Conservation (phyloP, 345 rosid genomes). For the Nasturtium officinale region DNA sequence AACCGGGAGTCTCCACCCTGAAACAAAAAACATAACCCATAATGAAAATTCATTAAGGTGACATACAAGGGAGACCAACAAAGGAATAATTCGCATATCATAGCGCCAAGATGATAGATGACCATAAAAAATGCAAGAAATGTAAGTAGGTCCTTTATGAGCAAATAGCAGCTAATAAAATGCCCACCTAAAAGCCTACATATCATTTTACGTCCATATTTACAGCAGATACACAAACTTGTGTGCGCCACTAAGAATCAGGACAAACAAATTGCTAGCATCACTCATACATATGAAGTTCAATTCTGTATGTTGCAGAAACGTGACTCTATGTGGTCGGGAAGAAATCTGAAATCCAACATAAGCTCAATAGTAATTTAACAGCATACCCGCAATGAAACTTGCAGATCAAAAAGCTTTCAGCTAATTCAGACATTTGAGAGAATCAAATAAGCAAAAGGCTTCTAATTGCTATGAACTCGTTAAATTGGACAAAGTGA, state of each 20-base stretch:
- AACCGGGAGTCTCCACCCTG: conserved; percentile 54
- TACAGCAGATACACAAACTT: conserved; percentile 45
- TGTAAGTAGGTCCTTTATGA: conserved; percentile 43
- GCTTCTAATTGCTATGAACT: not conserved
- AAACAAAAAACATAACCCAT: conserved; percentile 14
- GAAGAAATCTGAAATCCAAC: not conserved
- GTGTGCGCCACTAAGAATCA: conserved; percentile 47
- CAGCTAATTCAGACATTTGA: not conserved
- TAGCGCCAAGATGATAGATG: not conserved
- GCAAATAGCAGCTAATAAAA: conserved; percentile 32
- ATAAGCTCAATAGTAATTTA: not conserved
- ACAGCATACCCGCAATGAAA: conserved; percentile 2
- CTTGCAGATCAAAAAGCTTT: not conserved
- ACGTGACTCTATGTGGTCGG: conserved; percentile 4
- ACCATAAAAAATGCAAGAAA: not conserved
- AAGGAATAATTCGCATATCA: not conserved
- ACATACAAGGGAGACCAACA: not conserved
- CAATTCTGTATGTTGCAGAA: not conserved
- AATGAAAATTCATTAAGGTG: conserved; percentile 9
- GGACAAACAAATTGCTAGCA: conserved; percentile 35
- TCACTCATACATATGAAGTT: not conserved
- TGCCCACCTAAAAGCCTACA: conserved; percentile 46
- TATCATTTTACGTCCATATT: conserved; percentile 36
- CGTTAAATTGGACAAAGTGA: not conserved
- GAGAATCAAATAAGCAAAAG: conserved; percentile 8